Base-by-base conservation (phyloP, 2,329 filamentous ascomycete genomes). In the Xylaria sp. region DNA sequence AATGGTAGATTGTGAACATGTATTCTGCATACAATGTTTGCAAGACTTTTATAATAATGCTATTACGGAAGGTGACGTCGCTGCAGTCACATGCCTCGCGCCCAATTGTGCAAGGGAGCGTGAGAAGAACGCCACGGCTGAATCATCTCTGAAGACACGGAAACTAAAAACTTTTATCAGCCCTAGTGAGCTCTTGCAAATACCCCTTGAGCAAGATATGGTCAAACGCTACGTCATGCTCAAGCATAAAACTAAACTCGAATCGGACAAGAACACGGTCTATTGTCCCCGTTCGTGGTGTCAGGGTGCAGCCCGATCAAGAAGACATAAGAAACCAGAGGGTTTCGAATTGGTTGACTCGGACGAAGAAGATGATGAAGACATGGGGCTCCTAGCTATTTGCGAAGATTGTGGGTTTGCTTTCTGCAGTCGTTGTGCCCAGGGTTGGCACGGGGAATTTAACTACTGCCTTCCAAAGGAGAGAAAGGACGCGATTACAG, bases 211-310 rank as follows among this genome's bases (percentile, higher is more conserved):
- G 1, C 86, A 90, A 65, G 88, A 92, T 17, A 86, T 85, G 38
- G 93, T 97, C 1, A 90, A 92, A 75, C 90, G 96, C 62, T 99
- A 96, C 77, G 92, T 97, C 4, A 89, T 89, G 42, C 85, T 98
- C 67, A 97, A 96, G 81, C 92, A 97, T 75, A 98, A 98, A 81
- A 92, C 92, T 71, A 92, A 93, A 77, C 87, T 98, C 2, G 96
- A 98, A 78, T 90, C 93, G 0, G 94, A 98, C 79, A 96, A 94
- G 75, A 91, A 90, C 65, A 97, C 94, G 0, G 87, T 97, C 38
- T 98, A 97, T 78, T 99, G 96, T 75, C 96, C 96, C 0, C 88
- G 96, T 9, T 85, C 89, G 63, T 97, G 94, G 93, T 99, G 96
- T 77, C 92, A 96, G 78, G 94, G 93, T 5, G 92, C 94, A 2